A percentile compares a stretch with the other conserved stretches of the same genome.
Conservation (phyloP, 177 flowering plant species). For the Tripterygium wilfordii region DNA sequence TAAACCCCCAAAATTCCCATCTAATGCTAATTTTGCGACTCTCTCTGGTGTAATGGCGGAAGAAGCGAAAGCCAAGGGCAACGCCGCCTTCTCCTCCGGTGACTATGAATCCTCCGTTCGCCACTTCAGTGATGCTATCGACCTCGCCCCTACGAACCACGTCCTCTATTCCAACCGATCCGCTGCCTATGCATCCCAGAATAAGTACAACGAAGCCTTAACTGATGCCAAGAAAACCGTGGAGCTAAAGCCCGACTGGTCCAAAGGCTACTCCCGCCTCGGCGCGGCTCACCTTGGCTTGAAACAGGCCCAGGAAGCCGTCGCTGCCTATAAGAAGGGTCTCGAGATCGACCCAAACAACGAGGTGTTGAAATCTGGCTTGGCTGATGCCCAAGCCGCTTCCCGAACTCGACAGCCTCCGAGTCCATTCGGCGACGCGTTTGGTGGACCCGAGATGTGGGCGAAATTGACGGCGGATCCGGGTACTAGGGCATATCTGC, state of each 20-base stretch:
- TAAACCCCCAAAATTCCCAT: too few species aligned
- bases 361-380: slow-evolving; percentile 71
- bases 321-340: slow-evolving; percentile 67
- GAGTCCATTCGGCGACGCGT: slow-evolving; percentile 69
- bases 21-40: too few species aligned
- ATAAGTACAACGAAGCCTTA: slow-evolving; percentile 60
- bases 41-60: too few species aligned
- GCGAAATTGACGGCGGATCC: slow-evolving; percentile 87
- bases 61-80: slow-evolving; percentile 94
- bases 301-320: slow-evolving; percentile 42
- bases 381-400: slow-evolving; percentile 62
- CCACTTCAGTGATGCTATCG: slow-evolving; percentile 81
- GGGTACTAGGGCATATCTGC: slow-evolving; percentile 48
- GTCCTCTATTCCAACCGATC: slow-evolving; percentile 98
- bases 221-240: slow-evolving; percentile 86
- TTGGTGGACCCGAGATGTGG: slow-evolving; percentile 90
- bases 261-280: slow-evolving; percentile 88
- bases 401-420: slow-evolving; percentile 22
- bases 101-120: slow-evolving; percentile 55
- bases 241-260: slow-evolving; percentile 82
- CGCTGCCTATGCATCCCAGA: slow-evolving; percentile 92
- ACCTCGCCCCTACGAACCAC: slow-evolving; percentile 74
- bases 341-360: slow-evolving; percentile 81
- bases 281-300: slow-evolving; percentile 84
- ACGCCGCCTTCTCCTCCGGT: slow-evolving; percentile 87